A percentile compares a stretch with the other conserved stretches of the same genome.
Conservation (phyloP, 192 early-diverging fungal species). For the Podila clonocystis region DNA sequence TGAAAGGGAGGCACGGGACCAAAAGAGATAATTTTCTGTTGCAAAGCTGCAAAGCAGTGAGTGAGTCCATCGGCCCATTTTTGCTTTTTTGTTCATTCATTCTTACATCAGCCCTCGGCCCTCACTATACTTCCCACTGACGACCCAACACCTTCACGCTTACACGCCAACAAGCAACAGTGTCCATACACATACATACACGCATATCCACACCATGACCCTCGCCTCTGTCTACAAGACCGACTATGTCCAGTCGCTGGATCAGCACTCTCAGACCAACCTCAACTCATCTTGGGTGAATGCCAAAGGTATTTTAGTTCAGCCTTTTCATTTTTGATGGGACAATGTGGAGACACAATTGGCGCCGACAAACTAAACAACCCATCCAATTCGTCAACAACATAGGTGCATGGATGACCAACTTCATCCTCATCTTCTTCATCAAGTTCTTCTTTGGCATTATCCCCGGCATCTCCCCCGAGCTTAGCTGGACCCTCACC, state of each 20-base stretch:
- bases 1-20: no score
- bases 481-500: slow-evolving; percentile 97
- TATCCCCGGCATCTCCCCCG: slow-evolving; percentile 90
- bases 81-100: slow-evolving; percentile 1
- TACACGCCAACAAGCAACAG: neutral
- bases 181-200: neutral
- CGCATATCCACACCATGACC: slow-evolving; percentile 28
- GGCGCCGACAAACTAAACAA: neutral
- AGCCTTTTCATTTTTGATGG: neutral
- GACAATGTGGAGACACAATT: slow-evolving; percentile 3
- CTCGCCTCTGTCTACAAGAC: slow-evolving; percentile 50
- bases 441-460: slow-evolving; percentile 83
- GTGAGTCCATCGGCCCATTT: neutral
- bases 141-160: neutral
- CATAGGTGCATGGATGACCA: slow-evolving; percentile 94
- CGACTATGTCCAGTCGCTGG: slow-evolving; percentile 55
- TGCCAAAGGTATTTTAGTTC: slow-evolving; percentile 57
- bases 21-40: neutral
- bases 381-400: neutral
- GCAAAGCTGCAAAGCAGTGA: neutral
- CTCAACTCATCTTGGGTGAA: slow-evolving; percentile 72
- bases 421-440: slow-evolving; percentile 83
- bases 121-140: neutral
- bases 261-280: slow-evolving; percentile 68
- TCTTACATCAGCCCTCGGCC: neutral